Percentiles rank a stretch among this genome's conserved stretches.
Conservation (phyloP, 2,329 filamentous ascomycete genomes). For the Aspergillus puulaauensis region DNA sequence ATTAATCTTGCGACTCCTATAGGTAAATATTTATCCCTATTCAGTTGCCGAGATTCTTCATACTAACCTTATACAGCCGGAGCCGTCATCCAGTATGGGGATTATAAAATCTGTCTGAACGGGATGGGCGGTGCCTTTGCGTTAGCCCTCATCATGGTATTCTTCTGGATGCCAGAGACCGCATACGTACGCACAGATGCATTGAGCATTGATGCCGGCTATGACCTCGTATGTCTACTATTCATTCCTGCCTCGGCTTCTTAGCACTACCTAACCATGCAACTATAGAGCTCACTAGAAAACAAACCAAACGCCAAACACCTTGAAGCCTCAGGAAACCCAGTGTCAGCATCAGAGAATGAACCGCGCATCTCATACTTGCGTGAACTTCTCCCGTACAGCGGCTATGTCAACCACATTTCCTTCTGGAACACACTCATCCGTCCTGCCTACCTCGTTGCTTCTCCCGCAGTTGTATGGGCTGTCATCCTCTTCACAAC, state of each 20-base stretch:
- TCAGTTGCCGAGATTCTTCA: background rate
- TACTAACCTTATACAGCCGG: constrained; percentile 29
- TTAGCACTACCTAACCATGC: background rate
- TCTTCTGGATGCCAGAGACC: constrained; percentile 47
- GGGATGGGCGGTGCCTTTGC: constrained; percentile 41
- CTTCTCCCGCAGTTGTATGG: constrained; percentile 40
- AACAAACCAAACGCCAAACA: constrained; percentile 23
- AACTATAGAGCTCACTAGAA: constrained; percentile 8
- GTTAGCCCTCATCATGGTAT: constrained; percentile 36
- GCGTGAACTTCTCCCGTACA: constrained; percentile 35
- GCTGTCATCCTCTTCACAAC: constrained; percentile 24
- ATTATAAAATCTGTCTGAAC: constrained; percentile 34
- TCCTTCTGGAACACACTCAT: constrained; percentile 39
- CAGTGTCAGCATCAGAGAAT: background rate
- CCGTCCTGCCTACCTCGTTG: constrained; percentile 37
- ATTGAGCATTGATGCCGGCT: constrained; percentile 38
- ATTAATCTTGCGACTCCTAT: constrained; percentile 44
- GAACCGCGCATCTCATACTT: constrained; percentile 26
- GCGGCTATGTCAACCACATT: constrained; percentile 39
- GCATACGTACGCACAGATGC: constrained; percentile 34
- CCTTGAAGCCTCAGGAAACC: constrained; percentile 16
- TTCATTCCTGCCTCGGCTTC: background rate
- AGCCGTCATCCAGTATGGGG: constrained; percentile 38
- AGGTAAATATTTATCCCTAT: constrained; percentile 24
- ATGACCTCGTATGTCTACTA: constrained; percentile 21